Conservation (phyloP, 2,329 filamentous ascomycete genomes). For the Neofusicoccum sp. region DNA sequence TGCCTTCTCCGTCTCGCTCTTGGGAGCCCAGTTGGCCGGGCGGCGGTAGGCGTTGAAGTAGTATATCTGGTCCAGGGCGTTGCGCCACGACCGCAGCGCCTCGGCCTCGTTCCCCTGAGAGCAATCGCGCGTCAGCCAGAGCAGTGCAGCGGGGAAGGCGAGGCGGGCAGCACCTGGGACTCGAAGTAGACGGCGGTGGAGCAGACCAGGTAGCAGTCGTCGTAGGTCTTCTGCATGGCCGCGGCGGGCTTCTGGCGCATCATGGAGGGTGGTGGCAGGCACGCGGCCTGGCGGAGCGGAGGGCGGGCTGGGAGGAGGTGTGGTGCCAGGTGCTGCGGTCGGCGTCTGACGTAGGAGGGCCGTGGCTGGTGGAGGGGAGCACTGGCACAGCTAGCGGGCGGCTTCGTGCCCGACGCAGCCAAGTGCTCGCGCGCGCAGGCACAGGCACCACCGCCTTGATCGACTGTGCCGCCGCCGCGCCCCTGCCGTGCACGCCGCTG, state of each 20-base stretch:
- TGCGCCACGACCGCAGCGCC: conserved; percentile 87
- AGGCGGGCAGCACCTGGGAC: conserved; percentile 66
- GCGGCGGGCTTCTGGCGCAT: conserved; percentile 65
- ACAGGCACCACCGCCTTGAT: background rate
- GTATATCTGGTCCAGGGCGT: conserved; percentile 84
- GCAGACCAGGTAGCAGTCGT: conserved; percentile 92
- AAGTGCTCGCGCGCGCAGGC: background rate
- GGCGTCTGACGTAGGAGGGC: conserved; percentile 15
- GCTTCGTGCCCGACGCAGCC: background rate
- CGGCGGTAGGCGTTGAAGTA: conserved; percentile 80
- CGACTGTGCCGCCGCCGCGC: background rate
- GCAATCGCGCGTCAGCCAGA: conserved; percentile 5
- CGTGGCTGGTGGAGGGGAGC: conserved; percentile 1
- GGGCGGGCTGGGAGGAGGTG: background rate
- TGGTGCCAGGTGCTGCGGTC: background rate
- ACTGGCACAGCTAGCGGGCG: conserved; percentile 4
- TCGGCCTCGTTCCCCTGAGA: conserved; percentile 84
- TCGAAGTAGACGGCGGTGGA: conserved; percentile 97
- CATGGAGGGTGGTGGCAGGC: conserved; percentile 37
- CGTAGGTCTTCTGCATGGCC: conserved; percentile 93
- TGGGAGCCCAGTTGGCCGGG: conserved; percentile 68
- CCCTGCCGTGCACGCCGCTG: background rate
- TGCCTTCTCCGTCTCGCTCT: conserved; percentile 80
- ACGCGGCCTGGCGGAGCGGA: background rate
- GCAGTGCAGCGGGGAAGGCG: background rate